These are phyloP conservation scores for Pestalotiopsis sp. DNA, from an alignment of 2,329 filamentous ascomycete genomes.

Conservation along the genomic window DNA sequence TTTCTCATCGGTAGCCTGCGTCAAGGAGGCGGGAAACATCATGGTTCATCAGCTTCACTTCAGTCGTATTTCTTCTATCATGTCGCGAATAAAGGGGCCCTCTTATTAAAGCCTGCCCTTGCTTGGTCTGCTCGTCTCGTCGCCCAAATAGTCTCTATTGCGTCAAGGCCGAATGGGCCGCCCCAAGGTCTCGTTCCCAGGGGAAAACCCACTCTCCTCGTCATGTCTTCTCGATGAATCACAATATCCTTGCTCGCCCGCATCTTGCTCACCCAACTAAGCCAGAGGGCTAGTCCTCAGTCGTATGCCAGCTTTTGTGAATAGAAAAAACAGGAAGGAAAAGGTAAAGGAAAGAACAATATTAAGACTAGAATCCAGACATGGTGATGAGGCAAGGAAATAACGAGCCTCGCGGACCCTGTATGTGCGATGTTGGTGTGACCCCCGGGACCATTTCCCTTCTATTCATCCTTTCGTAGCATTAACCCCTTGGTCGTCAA, in stretches of 20 bases:
- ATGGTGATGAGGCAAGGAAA: not conserved
- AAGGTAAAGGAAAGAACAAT: slow-evolving; percentile 1
- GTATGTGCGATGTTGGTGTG: slow-evolving; percentile 5
- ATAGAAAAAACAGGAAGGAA: not conserved
- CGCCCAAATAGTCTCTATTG: slow-evolving; percentile 10
- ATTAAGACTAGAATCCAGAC: slow-evolving; percentile 9
- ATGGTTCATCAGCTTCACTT: not conserved
- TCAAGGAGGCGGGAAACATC: not conserved
- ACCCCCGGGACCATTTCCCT: not conserved
- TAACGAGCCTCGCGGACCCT: not conserved
- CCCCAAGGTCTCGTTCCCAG: not conserved
- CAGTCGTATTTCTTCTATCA: not conserved
- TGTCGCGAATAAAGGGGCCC: slow-evolving; percentile 8
- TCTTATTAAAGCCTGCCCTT: slow-evolving; percentile 7
- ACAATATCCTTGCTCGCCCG: slow-evolving; percentile 3
- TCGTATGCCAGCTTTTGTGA: slow-evolving; percentile 7
- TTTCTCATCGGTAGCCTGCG: not conserved
- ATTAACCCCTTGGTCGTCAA: not conserved
- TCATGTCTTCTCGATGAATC: slow-evolving; percentile 14
- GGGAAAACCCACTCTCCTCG: slow-evolving; percentile 16
- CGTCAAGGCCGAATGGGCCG: not conserved
- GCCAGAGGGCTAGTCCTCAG: not conserved
- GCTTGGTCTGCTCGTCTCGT: slow-evolving; percentile 2
- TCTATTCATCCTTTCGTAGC: not conserved
- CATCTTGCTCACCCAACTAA: not conserved